Conservation (phyloP, 345 rosid species). For the Murraya paniculata region DNA sequence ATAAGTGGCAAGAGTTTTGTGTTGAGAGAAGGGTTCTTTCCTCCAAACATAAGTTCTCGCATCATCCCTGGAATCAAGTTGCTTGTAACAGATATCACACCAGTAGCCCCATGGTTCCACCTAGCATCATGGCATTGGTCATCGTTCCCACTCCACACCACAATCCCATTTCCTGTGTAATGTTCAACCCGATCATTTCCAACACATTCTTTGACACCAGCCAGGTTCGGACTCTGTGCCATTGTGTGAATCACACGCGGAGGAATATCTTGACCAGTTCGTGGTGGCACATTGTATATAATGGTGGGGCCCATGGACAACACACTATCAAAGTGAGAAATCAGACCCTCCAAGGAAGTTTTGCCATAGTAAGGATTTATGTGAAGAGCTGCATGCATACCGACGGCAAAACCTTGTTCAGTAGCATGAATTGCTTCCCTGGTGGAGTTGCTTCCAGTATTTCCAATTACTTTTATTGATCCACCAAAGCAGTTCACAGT, state of each 20-base stretch:
- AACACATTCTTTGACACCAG: constrained; percentile 76
- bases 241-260: constrained; percentile 48
- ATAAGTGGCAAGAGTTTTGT: constrained; percentile 68
- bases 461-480: constrained; percentile 72
- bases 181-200: constrained; percentile 65
- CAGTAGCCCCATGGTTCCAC: constrained; percentile 70
- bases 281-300: constrained; percentile 77
- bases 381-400: constrained; percentile 96
- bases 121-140: constrained; percentile 85
- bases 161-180: constrained; percentile 59
- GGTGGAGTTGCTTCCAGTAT: constrained; percentile 90
- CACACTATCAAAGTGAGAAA: constrained; percentile 65
- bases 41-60: constrained; percentile 60
- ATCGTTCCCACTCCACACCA: constrained; percentile 88
- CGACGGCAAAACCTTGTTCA: constrained; percentile 87
- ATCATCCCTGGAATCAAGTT: constrained; percentile 71
- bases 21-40: constrained; percentile 55
- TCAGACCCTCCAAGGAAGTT: constrained; percentile 75
- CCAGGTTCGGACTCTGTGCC: constrained; percentile 60
- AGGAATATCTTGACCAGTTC: constrained; percentile 86
- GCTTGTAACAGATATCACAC: constrained; percentile 77
- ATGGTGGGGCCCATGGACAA: constrained; percentile 85
- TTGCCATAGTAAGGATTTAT: constrained; percentile 92
- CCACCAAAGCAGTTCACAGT: constrained; percentile 79
- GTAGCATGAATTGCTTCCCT: constrained; percentile 89